These are phyloP conservation scores for Yarrowia keelungensis DNA, from an alignment of 805 yeast genomes.

Conservation along the genomic window DNA sequence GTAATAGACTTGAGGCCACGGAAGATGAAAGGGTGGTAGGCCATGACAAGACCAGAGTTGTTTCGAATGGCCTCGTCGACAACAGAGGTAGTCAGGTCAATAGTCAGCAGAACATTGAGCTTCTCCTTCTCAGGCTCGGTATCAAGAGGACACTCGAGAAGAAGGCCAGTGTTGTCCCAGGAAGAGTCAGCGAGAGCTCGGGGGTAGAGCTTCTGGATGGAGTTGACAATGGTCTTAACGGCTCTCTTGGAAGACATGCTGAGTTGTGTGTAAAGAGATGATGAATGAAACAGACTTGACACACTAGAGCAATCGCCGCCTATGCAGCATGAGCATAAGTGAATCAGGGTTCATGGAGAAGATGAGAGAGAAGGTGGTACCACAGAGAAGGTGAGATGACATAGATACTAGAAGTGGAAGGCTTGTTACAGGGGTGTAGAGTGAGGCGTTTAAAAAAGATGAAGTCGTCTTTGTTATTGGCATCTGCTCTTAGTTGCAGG, in stretches of 20 bases:
- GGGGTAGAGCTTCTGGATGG: constrained; percentile 79
- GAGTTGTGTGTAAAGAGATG: not conserved
- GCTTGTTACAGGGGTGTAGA: too few relatives aligned
- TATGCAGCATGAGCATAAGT: constrained; percentile 16
- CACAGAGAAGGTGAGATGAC: too few relatives aligned
- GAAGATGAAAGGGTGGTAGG: constrained; percentile 96
- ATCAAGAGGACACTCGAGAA: constrained; percentile 67
- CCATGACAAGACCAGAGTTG: constrained; percentile 67
- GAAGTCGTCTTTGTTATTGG: too few relatives aligned
- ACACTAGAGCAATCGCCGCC: constrained; percentile 13
- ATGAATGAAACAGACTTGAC: constrained; percentile 1
- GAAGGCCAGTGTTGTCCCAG: constrained; percentile 96
- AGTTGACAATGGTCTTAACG: constrained; percentile 48
- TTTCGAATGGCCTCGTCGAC: constrained; percentile 79
- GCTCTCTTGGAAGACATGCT: constrained; percentile 54
- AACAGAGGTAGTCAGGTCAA: constrained; percentile 84
- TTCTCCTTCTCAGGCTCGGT: constrained; percentile 42
- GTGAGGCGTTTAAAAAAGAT: too few relatives aligned
- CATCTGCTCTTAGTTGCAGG: too few relatives aligned
- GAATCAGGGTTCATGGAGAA: constrained; percentile 32
- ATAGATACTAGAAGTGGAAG: too few relatives aligned
- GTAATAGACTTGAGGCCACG: constrained; percentile 80
- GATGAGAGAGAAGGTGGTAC: not conserved
- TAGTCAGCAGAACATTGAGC: constrained; percentile 64
- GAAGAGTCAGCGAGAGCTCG: constrained; percentile 76